phyloP scores from a whole-genome alignment of 768 basidiomycete species.

The Mycena albidolilacea region DNA sequence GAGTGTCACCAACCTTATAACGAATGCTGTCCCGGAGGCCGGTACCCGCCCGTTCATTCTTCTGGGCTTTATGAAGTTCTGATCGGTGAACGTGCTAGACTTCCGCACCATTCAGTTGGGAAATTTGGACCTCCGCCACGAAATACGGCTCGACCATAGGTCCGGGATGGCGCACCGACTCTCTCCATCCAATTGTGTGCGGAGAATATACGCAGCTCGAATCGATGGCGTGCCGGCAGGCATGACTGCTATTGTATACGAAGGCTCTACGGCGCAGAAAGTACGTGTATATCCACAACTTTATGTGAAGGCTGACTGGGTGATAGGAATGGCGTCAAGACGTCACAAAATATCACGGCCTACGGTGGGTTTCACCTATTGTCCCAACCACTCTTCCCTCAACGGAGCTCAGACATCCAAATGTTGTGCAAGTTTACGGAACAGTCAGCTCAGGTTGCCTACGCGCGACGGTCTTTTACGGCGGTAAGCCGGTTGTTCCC shows the following conservation, averaged over 20 bases:
- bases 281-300: not conserved
- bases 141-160: not conserved
- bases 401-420: not conserved
- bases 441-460: not conserved
- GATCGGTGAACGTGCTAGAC: not conserved
- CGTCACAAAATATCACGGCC: not conserved
- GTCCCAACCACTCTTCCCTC: not conserved
- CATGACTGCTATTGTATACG: not conserved
- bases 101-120: not conserved
- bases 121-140: not conserved
- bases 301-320: not conserved
- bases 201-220: not conserved
- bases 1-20: constrained; percentile 1
- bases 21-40: not conserved
- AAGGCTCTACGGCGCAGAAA: not conserved
- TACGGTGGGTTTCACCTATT: not conserved
- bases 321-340: not conserved
- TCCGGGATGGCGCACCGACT: not conserved
- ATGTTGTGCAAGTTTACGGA: not conserved
- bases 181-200: not conserved
- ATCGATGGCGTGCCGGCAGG: not conserved
- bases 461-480: not conserved
- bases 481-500: not conserved
- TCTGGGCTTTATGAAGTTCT: not conserved
- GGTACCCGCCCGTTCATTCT: not conserved